These are phyloP conservation scores for Ensete ventricosum DNA, from an alignment of 176 grass and related monocot genomes.

Conservation along the genomic window DNA sequence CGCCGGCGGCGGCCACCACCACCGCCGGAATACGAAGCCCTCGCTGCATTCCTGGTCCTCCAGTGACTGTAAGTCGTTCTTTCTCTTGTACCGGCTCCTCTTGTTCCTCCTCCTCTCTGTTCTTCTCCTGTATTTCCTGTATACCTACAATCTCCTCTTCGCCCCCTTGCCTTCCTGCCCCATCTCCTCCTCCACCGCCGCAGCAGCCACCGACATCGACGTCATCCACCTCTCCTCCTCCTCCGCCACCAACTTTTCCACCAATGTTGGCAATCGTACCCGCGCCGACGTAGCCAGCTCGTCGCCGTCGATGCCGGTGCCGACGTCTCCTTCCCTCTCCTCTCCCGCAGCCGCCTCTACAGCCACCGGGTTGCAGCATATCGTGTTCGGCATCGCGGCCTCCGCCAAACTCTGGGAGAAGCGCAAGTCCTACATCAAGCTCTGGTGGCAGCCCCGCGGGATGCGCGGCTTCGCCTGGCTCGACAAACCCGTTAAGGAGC, in stretches of 20 bases:
- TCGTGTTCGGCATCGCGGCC: conserved; percentile 95
- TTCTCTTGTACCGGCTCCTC: conserved; percentile 17
- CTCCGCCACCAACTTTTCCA: not conserved
- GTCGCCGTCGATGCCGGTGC: not conserved
- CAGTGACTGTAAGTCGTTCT: conserved; percentile 22
- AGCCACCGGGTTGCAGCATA: conserved; percentile 66
- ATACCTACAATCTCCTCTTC: conserved; percentile 28
- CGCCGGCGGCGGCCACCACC: conserved; percentile 26
- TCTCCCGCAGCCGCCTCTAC: conserved; percentile 19
- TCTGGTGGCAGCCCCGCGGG: conserved; percentile 67
- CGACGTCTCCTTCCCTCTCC: conserved; percentile 23
- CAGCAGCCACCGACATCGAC: not conserved
- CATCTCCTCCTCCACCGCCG: not conserved
- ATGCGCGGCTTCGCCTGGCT: conserved; percentile 96
- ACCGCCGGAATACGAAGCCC: conserved; percentile 29
- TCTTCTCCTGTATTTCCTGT: conserved; percentile 32
- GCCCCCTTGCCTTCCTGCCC: not conserved
- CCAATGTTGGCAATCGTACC: not conserved
- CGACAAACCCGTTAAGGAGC: conserved; percentile 59
- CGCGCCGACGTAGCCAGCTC: not conserved
- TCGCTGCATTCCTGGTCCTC: conserved; percentile 14
- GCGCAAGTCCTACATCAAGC: conserved; percentile 92
- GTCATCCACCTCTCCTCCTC: not conserved
- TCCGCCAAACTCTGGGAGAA: conserved; percentile 69
- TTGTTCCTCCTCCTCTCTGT: conserved; percentile 28